These are phyloP conservation scores for Colletotrichum sp. DNA, from an alignment of 2,329 filamentous ascomycete species.

Conservation along the genomic window DNA sequence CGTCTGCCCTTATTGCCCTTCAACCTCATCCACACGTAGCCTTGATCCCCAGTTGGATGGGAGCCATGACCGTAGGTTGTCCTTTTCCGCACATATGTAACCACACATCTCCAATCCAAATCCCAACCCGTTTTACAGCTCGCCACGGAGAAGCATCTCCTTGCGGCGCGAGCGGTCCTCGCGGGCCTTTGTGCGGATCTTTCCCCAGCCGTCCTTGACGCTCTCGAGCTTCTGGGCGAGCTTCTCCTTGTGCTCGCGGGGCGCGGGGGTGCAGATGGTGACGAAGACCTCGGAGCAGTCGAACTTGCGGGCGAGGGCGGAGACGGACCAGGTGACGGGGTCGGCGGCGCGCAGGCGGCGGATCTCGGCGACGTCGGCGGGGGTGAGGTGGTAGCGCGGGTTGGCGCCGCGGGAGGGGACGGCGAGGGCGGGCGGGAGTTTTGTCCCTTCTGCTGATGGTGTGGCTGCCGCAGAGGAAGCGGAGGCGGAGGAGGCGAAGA, in stretches of 20 bases:
- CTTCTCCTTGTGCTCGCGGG: constrained; percentile 50
- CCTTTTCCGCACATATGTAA: not conserved
- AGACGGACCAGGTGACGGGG: constrained; percentile 60
- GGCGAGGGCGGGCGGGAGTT: constrained; percentile 35
- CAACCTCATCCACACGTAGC: not conserved
- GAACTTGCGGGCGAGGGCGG: constrained; percentile 50
- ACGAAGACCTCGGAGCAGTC: constrained; percentile 55
- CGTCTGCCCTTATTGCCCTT: not conserved
- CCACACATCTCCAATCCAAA: not conserved
- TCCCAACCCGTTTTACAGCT: constrained; percentile 42
- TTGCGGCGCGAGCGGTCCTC: constrained; percentile 60
- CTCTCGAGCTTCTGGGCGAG: constrained; percentile 50
- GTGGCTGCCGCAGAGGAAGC: constrained; percentile 26
- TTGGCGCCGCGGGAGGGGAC: constrained; percentile 28
- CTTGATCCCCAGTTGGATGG: too few relatives aligned
- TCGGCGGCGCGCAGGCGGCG: constrained; percentile 57
- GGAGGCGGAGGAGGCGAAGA: constrained; percentile 43
- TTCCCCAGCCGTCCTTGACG: constrained; percentile 62
- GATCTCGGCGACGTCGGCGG: constrained; percentile 64
- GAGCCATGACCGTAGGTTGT: too few relatives aligned
- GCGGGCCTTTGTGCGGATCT: constrained; percentile 56
- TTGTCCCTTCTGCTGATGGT: not conserved
- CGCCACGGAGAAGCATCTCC: constrained; percentile 55
- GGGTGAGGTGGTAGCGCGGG: constrained; percentile 56
- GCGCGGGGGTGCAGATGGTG: constrained; percentile 59